phyloP scores from a whole-genome alignment of 106 monocot species.

The Allium sativum region DNA sequence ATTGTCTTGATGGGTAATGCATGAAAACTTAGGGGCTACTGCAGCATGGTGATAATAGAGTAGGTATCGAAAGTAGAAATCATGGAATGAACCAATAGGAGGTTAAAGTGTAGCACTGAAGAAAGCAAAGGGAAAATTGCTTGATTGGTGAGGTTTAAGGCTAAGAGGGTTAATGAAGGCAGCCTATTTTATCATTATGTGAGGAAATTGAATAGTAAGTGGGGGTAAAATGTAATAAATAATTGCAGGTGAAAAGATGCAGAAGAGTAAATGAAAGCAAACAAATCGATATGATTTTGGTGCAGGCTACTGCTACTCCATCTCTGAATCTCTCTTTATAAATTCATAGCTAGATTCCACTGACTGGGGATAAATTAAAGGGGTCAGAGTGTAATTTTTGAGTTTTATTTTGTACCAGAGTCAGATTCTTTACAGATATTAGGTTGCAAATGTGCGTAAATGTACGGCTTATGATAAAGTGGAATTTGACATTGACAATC shows the following conservation, averaged over 20 bases:
- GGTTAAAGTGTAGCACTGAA: too few relatives aligned
- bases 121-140: too few relatives aligned
- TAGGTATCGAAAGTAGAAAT: too few relatives aligned
- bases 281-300: constrained; percentile 8
- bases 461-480: too few relatives aligned
- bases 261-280: constrained; percentile 2
- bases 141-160: not conserved
- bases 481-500: not conserved
- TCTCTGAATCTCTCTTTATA: constrained; percentile 1
- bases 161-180: not conserved
- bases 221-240: not conserved
- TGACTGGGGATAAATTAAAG: not conserved
- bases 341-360: constrained; percentile 2
- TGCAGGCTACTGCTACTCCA: not conserved
- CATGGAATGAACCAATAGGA: too few relatives aligned
- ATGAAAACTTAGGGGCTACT: too few relatives aligned
- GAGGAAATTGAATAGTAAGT: not conserved
- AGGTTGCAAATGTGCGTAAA: too few relatives aligned
- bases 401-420: constrained; percentile 1
- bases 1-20: too few relatives aligned
- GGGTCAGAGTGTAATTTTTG: not conserved
- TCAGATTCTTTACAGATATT: not conserved
- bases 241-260: not conserved
- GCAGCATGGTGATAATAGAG: too few relatives aligned
- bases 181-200: too few relatives aligned